These are phyloP conservation scores for Pisolithus microcarpus DNA, from an alignment of 768 basidiomycete species.

Conservation along the genomic window DNA sequence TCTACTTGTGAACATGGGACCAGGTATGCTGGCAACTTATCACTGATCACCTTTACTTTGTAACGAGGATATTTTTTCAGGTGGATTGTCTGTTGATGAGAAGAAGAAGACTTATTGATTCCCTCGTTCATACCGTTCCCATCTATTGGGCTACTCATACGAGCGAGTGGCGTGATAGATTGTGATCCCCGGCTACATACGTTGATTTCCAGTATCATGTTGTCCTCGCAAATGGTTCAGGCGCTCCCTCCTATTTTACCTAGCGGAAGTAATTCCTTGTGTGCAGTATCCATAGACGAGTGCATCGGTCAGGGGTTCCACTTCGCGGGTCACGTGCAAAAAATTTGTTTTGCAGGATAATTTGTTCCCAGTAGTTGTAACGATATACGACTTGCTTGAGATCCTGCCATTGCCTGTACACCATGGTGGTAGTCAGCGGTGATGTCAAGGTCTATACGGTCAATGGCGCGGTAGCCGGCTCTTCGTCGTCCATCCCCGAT, in stretches of 20 bases:
- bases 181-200: slow-evolving; percentile 13
- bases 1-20: slow-evolving; percentile 96
- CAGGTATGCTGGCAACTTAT: slow-evolving; percentile 45
- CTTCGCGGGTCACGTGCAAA: background rate
- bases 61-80: slow-evolving; percentile 28
- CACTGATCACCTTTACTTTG: background rate
- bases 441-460: slow-evolving; percentile 89
- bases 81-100: slow-evolving; percentile 96
- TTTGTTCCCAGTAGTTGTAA: too few relatives aligned
- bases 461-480: slow-evolving; percentile 83
- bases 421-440: slow-evolving; percentile 30
- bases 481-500: slow-evolving; percentile 88
- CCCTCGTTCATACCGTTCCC: background rate
- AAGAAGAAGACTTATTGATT: slow-evolving; percentile 90
- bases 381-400: too few relatives aligned
- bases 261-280: too few relatives aligned
- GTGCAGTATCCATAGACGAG: too few relatives aligned
- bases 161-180: too few relatives aligned
- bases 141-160: background rate
- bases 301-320: too few relatives aligned
- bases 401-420: background rate
- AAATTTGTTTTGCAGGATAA: too few relatives aligned
- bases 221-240: too few relatives aligned
- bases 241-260: too few relatives aligned
- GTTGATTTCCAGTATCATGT: background rate